Conservation (phyloP, 495 filamentous ascomycete genomes). For the Penicillium nucicola region DNA sequence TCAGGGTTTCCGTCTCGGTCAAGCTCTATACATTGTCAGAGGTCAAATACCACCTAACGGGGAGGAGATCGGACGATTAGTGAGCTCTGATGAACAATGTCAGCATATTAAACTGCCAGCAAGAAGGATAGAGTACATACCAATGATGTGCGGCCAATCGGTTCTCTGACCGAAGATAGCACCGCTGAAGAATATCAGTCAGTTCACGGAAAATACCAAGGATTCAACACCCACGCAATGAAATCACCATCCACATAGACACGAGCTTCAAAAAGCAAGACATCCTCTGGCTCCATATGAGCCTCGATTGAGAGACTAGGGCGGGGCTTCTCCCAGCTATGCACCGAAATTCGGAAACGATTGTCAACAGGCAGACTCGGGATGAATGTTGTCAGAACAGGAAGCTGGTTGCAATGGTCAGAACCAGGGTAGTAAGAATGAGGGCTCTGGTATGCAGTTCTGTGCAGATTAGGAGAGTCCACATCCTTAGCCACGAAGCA, state of each 20-base stretch:
- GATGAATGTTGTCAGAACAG: slow-evolving; percentile 74
- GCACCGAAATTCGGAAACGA: slow-evolving; percentile 74
- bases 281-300: slow-evolving; percentile 58
- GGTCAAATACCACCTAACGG: background rate
- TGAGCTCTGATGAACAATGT: slow-evolving; percentile 14
- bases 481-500: slow-evolving; percentile 73
- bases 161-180: slow-evolving; percentile 53
- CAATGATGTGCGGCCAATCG: slow-evolving; percentile 61
- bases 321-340: slow-evolving; percentile 71
- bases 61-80: slow-evolving; percentile 21
- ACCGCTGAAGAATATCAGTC: slow-evolving; percentile 31
- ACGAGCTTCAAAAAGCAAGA: slow-evolving; percentile 63
- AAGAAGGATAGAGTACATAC: slow-evolving; percentile 16
- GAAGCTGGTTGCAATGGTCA: slow-evolving; percentile 47
- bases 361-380: slow-evolving; percentile 58
- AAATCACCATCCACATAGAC: slow-evolving; percentile 69
- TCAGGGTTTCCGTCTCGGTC: slow-evolving; percentile 60
- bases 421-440: slow-evolving; percentile 25
- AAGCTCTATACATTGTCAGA: slow-evolving; percentile 43
- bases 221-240: slow-evolving; percentile 51
- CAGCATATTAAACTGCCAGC: background rate
- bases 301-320: slow-evolving; percentile 58
- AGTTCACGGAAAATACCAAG: background rate
- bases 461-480: slow-evolving; percentile 37
- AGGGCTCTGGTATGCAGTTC: slow-evolving; percentile 25